Evolutionary conservation across 2,329 filamentous ascomycete species (phyloP), one percentile per base, ranked within the genome.

Genomic region (Venturia asperata): DNA sequence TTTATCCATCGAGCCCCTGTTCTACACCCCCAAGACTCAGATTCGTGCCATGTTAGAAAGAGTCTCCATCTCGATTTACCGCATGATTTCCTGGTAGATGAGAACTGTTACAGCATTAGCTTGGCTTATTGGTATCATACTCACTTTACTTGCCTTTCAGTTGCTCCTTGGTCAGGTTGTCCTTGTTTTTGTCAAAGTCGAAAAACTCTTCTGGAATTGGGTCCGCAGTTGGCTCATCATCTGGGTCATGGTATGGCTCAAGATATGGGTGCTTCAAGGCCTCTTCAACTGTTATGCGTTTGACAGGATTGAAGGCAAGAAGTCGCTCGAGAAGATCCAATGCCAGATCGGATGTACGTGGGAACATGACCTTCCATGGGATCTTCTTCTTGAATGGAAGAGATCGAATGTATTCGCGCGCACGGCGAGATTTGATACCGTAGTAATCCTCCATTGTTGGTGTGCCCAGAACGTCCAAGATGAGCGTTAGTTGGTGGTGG

Each of bases 381-480:
- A 97, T 95, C 87, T 97, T 97, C 87, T 97, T 97, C 86, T 97
- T 97, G 83, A 97, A 97, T 21, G 94, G 93, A 60, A 97, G 85
- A 64, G 92, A 97, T 68, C 94, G 91, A 75, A 99, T 99, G 80
- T 99, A 99, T 79, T 99, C 94, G 69, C 94, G 87, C 62, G 94
- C 94, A 73, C 94, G 91, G 70, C 94, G 90, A 64, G 94, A 97
- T 81, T 99, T 99, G 85, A 99, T 99, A 69, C 94, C 94, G 73
- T 99, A 99, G 84, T 99, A 99, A 76, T 99, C 94, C 77, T 99
- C 94, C 94, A 99, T 99, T 15, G 94, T 99, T 2, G 94, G 94
- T 3, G 94, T 99, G 69, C 94, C 94, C 67, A 99, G 88, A 63
- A 99, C 93, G 72, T 99, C 94, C 70, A 99, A 83, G 74, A 99